phyloP scores from a whole-genome alignment of 2,329 filamentous ascomycete species.

The Xylaria sp. region DNA sequence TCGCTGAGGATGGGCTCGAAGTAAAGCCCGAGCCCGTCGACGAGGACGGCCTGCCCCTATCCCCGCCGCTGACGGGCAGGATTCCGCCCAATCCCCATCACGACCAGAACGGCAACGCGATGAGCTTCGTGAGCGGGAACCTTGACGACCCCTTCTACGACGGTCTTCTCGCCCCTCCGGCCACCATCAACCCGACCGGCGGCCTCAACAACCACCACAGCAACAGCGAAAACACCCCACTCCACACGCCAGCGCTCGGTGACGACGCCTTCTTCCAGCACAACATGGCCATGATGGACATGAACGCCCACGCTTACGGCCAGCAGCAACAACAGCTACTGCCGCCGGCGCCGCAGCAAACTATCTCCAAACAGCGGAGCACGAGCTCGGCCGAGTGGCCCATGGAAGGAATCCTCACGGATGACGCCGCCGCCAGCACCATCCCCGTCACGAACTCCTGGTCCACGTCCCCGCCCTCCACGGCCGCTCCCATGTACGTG shows the following conservation, averaged over 20 bases:
- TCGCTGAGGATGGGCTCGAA: slow-evolving; percentile 17
- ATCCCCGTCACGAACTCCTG: slow-evolving; percentile 12
- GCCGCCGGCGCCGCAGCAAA: slow-evolving; percentile 4
- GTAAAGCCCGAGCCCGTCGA: slow-evolving; percentile 29
- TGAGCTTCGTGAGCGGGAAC: slow-evolving; percentile 34
- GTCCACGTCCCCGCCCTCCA: slow-evolving; percentile 16
- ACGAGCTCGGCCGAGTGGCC: slow-evolving; percentile 39
- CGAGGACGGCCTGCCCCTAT: slow-evolving; percentile 30
- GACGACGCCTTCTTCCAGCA: slow-evolving; percentile 28
- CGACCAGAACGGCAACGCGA: slow-evolving; percentile 13
- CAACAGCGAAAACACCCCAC: slow-evolving; percentile 23
- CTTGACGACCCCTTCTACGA: slow-evolving; percentile 38
- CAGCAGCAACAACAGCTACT: too few species aligned
- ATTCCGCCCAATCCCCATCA: slow-evolving; percentile 28
- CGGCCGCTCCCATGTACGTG: slow-evolving; percentile 11
- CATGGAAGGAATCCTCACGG: slow-evolving; percentile 34
- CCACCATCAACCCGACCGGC: slow-evolving; percentile 7
- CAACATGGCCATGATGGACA: slow-evolving; percentile 16
- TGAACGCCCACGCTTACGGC: slow-evolving; percentile 10
- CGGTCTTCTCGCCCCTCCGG: slow-evolving; percentile 18
- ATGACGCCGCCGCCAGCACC: slow-evolving; percentile 18
- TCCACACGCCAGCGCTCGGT: slow-evolving; percentile 29
- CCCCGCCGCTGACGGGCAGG: slow-evolving; percentile 35
- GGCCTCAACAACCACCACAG: slow-evolving; percentile 3
- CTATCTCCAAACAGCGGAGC: slow-evolving; percentile 23